phyloP scores from a whole-genome alignment of 2,329 filamentous ascomycete genomes.

The Epicoccum nigrum region DNA sequence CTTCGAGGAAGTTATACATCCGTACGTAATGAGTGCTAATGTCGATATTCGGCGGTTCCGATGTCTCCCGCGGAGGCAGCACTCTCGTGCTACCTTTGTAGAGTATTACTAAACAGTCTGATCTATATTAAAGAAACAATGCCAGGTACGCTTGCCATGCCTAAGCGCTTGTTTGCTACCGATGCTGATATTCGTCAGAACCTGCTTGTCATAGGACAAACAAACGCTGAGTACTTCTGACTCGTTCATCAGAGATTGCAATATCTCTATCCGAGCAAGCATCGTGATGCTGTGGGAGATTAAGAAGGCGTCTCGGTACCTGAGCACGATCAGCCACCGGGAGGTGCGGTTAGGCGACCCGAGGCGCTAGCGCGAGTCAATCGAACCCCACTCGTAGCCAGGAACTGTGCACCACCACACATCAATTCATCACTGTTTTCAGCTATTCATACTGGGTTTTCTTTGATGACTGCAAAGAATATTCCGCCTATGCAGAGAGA shows the following conservation, averaged over 20 bases:
- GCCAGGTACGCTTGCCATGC: no score
- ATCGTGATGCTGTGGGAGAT: not conserved
- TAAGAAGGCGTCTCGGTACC: not conserved
- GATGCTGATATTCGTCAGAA: not conserved
- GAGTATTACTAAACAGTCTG: no score
- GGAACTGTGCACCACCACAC: not conserved
- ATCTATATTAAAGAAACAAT: no score
- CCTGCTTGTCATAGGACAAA: not conserved
- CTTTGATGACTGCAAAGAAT: no score
- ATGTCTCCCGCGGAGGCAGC: no score
- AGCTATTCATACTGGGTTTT: no score
- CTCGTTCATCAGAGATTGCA: not conserved
- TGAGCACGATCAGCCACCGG: not conserved
- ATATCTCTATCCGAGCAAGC: not conserved
- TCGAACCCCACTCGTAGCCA: not conserved
- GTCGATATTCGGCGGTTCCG: no score
- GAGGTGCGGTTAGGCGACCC: not conserved
- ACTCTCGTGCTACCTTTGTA: no score
- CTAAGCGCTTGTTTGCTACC: no score
- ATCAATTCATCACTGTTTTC: no score
- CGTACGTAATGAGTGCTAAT: no score
- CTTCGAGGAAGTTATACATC: no score
- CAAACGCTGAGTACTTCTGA: not conserved
- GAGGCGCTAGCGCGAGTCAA: not conserved
- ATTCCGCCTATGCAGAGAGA: not conserved